Evolutionary conservation across 2,329 filamentous ascomycete genomes (phyloP).

Genomic region (Cytospora piceicola): DNA sequence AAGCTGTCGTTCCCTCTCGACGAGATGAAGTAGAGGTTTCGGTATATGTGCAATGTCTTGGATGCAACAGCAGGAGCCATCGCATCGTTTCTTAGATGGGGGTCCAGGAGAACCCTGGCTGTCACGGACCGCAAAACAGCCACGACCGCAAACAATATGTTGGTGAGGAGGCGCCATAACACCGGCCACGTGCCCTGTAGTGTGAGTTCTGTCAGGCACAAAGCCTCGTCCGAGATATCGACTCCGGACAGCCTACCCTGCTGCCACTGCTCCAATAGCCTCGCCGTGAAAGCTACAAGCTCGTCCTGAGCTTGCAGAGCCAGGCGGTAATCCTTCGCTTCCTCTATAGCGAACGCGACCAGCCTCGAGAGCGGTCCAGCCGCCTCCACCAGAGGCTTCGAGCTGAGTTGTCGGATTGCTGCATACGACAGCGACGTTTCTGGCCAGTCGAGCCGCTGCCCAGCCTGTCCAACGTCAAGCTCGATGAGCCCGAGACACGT

Average conservation of each 20-base stretch:
- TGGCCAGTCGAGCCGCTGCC: slow-evolving; percentile 68
- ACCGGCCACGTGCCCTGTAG: slow-evolving; percentile 67
- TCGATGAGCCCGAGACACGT: slow-evolving; percentile 75
- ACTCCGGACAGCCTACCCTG: slow-evolving; percentile 74
- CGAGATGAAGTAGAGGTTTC: slow-evolving; percentile 82
- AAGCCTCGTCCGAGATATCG: slow-evolving; percentile 68
- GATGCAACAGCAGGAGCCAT: slow-evolving; percentile 67
- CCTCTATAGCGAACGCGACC: slow-evolving; percentile 65
- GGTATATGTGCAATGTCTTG: slow-evolving; percentile 73
- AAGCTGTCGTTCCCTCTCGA: slow-evolving; percentile 74
- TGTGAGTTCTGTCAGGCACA: slow-evolving; percentile 67
- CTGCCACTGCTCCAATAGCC: slow-evolving; percentile 72
- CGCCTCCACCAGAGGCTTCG: slow-evolving; percentile 64
- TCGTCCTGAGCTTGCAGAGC: slow-evolving; percentile 54
- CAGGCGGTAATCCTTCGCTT: slow-evolving; percentile 41
- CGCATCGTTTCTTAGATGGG: slow-evolving; percentile 47
- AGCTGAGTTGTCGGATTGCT: slow-evolving; percentile 61
- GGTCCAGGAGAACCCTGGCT: slow-evolving; percentile 62
- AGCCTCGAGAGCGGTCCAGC: slow-evolving; percentile 71
- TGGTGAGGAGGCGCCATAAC: slow-evolving; percentile 76
- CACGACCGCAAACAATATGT: slow-evolving; percentile 75
- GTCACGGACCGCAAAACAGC: slow-evolving; percentile 76
- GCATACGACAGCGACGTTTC: slow-evolving; percentile 62
- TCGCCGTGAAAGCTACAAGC: slow-evolving; percentile 68
- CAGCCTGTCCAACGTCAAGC: slow-evolving; percentile 62